A percentile compares a stretch with the other conserved stretches of the same genome.
Evolutionary conservation across 2,329 filamentous ascomycete species (phyloP).

Genomic region (Dactylellina leptospora): DNA sequence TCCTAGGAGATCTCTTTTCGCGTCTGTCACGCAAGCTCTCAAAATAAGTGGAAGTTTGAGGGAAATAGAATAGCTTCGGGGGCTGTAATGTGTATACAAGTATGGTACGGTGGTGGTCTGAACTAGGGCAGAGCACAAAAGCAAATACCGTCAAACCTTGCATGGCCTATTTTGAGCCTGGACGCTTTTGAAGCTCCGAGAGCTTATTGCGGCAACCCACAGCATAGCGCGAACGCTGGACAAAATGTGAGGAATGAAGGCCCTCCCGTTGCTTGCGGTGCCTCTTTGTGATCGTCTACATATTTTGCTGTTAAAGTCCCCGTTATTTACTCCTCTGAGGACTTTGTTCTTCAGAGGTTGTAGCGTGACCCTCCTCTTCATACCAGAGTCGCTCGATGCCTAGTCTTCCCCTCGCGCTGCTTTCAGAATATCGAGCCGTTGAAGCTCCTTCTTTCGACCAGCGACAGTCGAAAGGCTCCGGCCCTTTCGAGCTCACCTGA

Average conservation of each 20-base stretch:
- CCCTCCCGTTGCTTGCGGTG: conserved; percentile 30
- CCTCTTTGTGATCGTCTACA: conserved; percentile 23
- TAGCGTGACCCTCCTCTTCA: conserved; percentile 35
- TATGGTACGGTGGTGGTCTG: not conserved
- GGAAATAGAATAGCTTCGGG: conserved; percentile 1
- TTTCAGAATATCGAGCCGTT: conserved; percentile 52
- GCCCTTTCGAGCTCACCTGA: not conserved
- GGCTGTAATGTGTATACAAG: too few species aligned
- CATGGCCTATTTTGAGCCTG: conserved; percentile 38
- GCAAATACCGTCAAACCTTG: conserved; percentile 30
- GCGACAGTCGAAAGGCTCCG: conserved; percentile 17
- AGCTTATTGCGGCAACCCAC: conserved; percentile 32
- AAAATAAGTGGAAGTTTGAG: not conserved
- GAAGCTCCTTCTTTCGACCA: conserved; percentile 18
- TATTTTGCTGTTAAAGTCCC: conserved; percentile 36
- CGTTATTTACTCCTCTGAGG: conserved; percentile 36
- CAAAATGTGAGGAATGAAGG: conserved; percentile 32
- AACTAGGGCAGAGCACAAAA: conserved; percentile 39
- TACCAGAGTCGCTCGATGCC: conserved; percentile 25
- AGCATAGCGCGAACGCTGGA: not conserved
- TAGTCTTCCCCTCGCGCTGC: conserved; percentile 20
- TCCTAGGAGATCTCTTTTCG: conserved; percentile 22
- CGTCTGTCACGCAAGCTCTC: conserved; percentile 6
- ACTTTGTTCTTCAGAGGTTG: conserved; percentile 10
- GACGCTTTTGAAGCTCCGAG: conserved; percentile 34